These are phyloP conservation scores for Hypoxylon sp. DNA, from an alignment of 2,329 filamentous ascomycete genomes.

Conservation along the genomic window DNA sequence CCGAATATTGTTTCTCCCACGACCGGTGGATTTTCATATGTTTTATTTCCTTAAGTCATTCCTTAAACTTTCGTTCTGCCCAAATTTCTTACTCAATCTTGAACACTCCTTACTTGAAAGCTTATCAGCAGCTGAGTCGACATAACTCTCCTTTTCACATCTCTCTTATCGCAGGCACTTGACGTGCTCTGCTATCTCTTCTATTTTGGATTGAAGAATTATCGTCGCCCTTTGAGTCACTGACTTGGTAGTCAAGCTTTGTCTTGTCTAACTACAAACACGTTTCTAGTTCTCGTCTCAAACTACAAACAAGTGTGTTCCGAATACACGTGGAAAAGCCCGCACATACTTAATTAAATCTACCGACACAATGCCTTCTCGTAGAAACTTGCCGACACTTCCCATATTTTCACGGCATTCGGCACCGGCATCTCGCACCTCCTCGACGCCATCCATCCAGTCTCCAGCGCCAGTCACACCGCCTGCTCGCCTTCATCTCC, in stretches of 20 bases:
- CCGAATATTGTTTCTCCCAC: slow-evolving; percentile 4
- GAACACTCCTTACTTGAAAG: slow-evolving; percentile 28
- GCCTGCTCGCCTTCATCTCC: slow-evolving; percentile 42
- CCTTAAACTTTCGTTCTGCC: not conserved
- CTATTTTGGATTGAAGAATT: not conserved
- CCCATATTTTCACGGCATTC: slow-evolving; percentile 32
- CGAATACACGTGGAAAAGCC: slow-evolving; percentile 11
- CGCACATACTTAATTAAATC: too few species aligned
- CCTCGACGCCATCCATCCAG: slow-evolving; percentile 7
- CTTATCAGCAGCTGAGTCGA: slow-evolving; percentile 6
- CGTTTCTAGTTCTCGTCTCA: slow-evolving; percentile 11
- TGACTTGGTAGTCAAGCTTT: not conserved
- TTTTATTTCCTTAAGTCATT: slow-evolving; percentile 17
- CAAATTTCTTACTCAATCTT: slow-evolving; percentile 25
- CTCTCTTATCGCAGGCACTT: slow-evolving; percentile 7
- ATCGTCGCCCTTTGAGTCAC: slow-evolving; percentile 8
- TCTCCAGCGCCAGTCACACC: slow-evolving; percentile 33
- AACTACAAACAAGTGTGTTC: not conserved
- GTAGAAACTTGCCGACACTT: slow-evolving; percentile 36
- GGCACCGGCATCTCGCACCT: slow-evolving; percentile 8
- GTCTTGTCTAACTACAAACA: slow-evolving; percentile 6
- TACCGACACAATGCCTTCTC: slow-evolving; percentile 39
- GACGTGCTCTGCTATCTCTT: slow-evolving; percentile 10
- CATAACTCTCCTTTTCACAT: slow-evolving; percentile 9
- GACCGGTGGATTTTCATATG: slow-evolving; percentile 8